Evolutionary conservation across 768 basidiomycete genomes (phyloP).

Genomic region (Amanita phalloides): DNA sequence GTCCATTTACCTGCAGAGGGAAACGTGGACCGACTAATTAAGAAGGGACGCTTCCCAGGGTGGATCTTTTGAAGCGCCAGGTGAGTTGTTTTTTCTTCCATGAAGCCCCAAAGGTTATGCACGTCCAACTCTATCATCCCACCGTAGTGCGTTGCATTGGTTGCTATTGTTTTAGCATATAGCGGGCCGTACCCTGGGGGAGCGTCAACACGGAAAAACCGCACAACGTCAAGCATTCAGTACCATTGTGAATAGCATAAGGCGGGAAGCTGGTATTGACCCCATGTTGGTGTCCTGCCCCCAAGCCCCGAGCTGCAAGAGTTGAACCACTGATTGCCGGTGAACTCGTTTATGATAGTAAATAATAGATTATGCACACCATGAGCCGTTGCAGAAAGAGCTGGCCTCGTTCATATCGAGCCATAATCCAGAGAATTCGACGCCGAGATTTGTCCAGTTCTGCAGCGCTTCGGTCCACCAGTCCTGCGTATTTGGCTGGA

Average conservation of each 20-base stretch:
- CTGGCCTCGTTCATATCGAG: conserved; percentile 25
- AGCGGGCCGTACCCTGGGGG: conserved; percentile 37
- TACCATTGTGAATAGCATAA: conserved; percentile 67
- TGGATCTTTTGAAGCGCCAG: conserved; percentile 41
- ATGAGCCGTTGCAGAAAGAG: conserved; percentile 24
- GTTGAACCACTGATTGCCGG: conserved; percentile 32
- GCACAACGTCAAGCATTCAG: conserved; percentile 8
- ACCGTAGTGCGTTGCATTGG: conserved; percentile 59
- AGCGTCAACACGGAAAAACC: background rate
- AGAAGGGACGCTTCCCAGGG: conserved; percentile 55
- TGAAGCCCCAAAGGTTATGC: conserved; percentile 63
- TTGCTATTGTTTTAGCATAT: conserved; percentile 46
- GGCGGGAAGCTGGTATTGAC: conserved; percentile 48
- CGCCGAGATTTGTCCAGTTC: conserved; percentile 19
- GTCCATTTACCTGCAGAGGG: conserved; percentile 59
- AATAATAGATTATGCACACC: conserved; percentile 15
- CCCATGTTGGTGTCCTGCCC: conserved; percentile 34
- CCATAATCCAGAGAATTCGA: conserved; percentile 23
- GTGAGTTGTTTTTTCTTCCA: conserved; percentile 62
- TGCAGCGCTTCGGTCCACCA: conserved; percentile 23
- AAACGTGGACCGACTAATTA: conserved; percentile 64
- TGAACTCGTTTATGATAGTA: background rate
- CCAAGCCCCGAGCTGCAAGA: conserved; percentile 33
- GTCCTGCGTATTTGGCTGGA: conserved; percentile 17
- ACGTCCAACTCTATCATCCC: conserved; percentile 56